Conservation (phyloP, 805 yeast species). For the Pichia manshurica region DNA sequence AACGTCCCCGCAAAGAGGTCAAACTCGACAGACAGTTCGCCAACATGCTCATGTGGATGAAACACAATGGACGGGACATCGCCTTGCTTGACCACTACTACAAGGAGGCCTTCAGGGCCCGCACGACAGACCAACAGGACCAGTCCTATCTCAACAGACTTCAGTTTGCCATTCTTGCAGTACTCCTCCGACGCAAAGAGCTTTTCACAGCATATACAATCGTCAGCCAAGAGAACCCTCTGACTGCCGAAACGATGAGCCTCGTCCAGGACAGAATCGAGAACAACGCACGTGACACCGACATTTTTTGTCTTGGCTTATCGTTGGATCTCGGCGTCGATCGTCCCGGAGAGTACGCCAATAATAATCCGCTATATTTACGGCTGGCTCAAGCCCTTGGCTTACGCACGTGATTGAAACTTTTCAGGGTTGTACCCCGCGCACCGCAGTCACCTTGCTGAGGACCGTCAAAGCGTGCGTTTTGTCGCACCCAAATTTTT, state of each 20-base stretch:
- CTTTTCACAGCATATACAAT: slow-evolving; percentile 13
- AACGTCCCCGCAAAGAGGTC: slow-evolving; percentile 2
- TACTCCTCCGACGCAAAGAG: slow-evolving; percentile 24
- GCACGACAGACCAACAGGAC: slow-evolving; percentile 33
- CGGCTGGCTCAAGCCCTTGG: not conserved
- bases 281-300: not conserved
- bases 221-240: not conserved
- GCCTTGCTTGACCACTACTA: slow-evolving; percentile 39
- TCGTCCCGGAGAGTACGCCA: not conserved
- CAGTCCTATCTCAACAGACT: slow-evolving; percentile 36
- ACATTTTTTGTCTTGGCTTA: not conserved
- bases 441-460: not conserved
- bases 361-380: not conserved
- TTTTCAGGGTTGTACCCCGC: slow-evolving; percentile 1
- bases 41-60: slow-evolving; percentile 35
- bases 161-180: slow-evolving; percentile 18
- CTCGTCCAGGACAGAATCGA: not conserved
- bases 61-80: slow-evolving; percentile 36
- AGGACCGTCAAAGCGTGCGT: not conserved
- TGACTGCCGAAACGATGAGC: not conserved
- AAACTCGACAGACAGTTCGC: slow-evolving; percentile 20
- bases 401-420: not conserved
- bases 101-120: slow-evolving; percentile 32
- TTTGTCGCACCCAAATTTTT: too few species aligned
- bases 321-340: not conserved